phyloP scores from a whole-genome alignment of 1,284 basidiomycete genomes.

The Grifola frondosa region DNA sequence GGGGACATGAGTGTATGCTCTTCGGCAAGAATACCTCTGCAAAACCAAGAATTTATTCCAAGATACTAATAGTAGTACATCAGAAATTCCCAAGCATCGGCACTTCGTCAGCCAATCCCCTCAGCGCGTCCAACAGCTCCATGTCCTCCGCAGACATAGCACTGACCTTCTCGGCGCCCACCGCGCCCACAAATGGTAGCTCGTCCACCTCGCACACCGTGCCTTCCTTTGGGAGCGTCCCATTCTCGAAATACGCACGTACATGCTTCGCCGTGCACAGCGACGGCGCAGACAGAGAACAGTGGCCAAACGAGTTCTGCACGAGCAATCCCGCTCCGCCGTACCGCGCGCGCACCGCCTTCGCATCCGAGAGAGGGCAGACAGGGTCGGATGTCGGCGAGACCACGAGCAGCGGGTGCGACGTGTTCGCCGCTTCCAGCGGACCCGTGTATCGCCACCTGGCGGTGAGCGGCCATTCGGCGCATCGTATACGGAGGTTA shows the following conservation, averaged over 20 bases:
- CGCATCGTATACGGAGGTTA: slow-evolving; percentile 11
- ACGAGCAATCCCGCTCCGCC: slow-evolving; percentile 19
- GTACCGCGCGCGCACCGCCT: slow-evolving; percentile 15
- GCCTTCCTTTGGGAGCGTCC: slow-evolving; percentile 39
- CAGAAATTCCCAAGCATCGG: slow-evolving; percentile 8
- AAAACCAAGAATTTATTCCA: too few species aligned
- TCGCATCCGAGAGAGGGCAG: slow-evolving; percentile 17
- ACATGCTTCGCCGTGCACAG: slow-evolving; percentile 43
- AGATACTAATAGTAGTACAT: too few species aligned
- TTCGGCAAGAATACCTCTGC: too few species aligned
- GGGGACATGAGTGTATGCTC: too few species aligned
- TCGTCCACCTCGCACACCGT: slow-evolving; percentile 37
- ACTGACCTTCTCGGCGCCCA: slow-evolving; percentile 1
- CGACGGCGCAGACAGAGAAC: slow-evolving; percentile 41
- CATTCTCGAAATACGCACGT: slow-evolving; percentile 41
- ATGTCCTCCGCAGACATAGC: slow-evolving; percentile 12
- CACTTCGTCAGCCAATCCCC: slow-evolving; percentile 11
- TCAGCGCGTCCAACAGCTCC: slow-evolving; percentile 17
- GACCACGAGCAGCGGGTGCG: slow-evolving; percentile 30
- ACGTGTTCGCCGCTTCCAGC: slow-evolving; percentile 16
- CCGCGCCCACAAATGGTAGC: slow-evolving; percentile 17
- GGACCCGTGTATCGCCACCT: slow-evolving; percentile 20
- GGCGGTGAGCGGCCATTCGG: slow-evolving; percentile 15
- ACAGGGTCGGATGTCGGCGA: slow-evolving; percentile 21
- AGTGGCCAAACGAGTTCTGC: slow-evolving; percentile 35